Percentiles rank a stretch among this genome's conserved stretches.
Conservation (phyloP, 306 rosid species). For the Cyamopsis tetragonoloba region DNA sequence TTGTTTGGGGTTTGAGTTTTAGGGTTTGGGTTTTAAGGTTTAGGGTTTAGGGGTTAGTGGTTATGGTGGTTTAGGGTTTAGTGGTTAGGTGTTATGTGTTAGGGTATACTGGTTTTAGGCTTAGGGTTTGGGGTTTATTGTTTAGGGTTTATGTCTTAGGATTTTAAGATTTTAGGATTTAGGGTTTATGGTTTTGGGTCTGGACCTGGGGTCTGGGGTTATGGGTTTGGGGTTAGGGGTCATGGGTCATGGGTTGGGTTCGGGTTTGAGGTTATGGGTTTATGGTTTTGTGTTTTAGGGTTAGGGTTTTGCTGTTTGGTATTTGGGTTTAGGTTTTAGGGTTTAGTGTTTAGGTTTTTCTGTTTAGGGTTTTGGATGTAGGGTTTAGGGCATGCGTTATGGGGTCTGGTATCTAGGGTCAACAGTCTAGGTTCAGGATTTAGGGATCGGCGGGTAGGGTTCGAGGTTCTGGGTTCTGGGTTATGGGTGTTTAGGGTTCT, state of each 20-base stretch:
- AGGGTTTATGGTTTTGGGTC: slow-evolving; percentile 11
- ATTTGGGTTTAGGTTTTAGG: neutral
- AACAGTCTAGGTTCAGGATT: neutral
- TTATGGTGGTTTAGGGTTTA: neutral
- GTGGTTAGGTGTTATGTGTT: neutral
- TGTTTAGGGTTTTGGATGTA: slow-evolving; percentile 19
- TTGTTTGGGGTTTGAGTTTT: neutral
- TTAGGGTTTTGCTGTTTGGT: too few species aligned
- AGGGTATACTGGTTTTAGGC: neutral
- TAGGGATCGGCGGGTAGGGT: neutral
- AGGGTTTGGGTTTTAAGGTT: neutral
- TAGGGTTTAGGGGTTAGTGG: neutral
- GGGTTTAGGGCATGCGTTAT: neutral
- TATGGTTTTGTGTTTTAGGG: neutral
- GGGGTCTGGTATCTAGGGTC: slow-evolving; percentile 14
- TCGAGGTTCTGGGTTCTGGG: neutral
- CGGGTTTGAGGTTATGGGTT: neutral
- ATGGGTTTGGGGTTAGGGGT: neutral
- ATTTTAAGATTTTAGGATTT: neutral
- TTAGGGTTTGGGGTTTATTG: neutral
- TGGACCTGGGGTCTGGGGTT: neutral
- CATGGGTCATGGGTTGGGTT: neutral
- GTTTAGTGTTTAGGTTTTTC: neutral
- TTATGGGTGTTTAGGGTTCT: too few species aligned
- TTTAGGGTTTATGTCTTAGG: neutral